Evolutionary conservation across 106 monocot species (phyloP).

Genomic region (Posidonia australis): DNA sequence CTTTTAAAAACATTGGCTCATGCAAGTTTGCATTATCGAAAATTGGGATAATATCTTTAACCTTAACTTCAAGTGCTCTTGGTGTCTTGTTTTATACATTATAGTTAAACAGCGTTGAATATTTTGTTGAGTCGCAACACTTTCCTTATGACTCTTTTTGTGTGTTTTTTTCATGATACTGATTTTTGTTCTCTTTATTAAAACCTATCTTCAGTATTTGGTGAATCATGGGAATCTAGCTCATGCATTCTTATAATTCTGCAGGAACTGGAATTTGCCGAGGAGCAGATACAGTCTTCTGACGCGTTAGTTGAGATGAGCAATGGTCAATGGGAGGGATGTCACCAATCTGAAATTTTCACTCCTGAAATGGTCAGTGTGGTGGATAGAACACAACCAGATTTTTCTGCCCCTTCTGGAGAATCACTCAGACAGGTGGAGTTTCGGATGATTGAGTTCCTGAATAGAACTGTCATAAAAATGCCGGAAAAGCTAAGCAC

Average conservation of each 20-base stretch:
- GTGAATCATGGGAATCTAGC: background rate
- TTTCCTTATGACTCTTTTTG: no score
- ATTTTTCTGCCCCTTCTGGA: constrained; percentile 59
- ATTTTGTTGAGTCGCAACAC: no score
- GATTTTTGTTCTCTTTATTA: no score
- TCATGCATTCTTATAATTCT: background rate
- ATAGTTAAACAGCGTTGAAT: no score
- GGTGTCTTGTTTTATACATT: no score
- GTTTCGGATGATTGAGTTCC: constrained; percentile 60
- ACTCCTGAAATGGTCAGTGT: constrained; percentile 46
- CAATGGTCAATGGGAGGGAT: constrained; percentile 76
- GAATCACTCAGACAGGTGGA: constrained; percentile 72
- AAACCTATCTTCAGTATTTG: no score
- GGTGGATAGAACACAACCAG: constrained; percentile 48
- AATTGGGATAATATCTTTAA: no score
- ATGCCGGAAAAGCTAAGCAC: constrained; percentile 43
- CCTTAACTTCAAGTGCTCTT: no score
- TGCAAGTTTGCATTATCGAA: no score
- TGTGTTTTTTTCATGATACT: no score
- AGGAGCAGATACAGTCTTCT: constrained; percentile 47
- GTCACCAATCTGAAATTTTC: constrained; percentile 49
- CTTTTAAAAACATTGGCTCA: no score
- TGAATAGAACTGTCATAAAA: constrained; percentile 48
- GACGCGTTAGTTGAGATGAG: constrained; percentile 61
- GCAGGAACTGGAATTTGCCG: constrained; percentile 60